Base-by-base conservation (phyloP, 148 eudicot species). In the Polygonum aviculare region DNA sequence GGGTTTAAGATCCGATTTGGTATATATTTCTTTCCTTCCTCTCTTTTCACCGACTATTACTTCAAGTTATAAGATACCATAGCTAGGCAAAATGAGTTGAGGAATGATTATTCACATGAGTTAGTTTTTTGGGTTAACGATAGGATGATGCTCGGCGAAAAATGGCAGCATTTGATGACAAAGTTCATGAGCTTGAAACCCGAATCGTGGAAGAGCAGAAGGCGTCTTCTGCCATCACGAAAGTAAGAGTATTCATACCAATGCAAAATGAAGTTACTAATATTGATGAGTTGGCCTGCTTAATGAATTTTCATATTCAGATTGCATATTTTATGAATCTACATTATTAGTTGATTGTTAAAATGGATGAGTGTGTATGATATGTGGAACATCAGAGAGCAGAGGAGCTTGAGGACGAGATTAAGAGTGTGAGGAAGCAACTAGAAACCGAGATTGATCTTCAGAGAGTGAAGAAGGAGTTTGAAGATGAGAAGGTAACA, bases 61-160 rank as follows among this genome's bases (percentile, higher is more conserved):
- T 75, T 4, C 22, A n/a, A 41, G 2, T 21, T 40, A 18, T 51
- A 33, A n/a, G 18, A 5, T 5, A 19, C 26, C 50, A 14, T 48
- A 12, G 50, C 50, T 48, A 10, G 50, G 12, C 31, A 48, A 48
- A 48, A 48, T 48, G 50, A 48, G 15, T 11, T 12, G 2, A 11
- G 3, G 15, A 12, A 48, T 10, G 15, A 26, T 2, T 16, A 11
- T 67, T 49, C 40, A 62, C 26, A 26, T 44, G 9, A 40, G 18
- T 59, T 26, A 26, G 31, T 26, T 26, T 26, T 67, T 72, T 12
- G 19, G 45, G 14, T 9, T 65, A 72, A 7, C 76, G 75, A 78
- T 91, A 94, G 98, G 95, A 91, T 81, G 98, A 94, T 74, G 84
- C 90, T 50, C 85, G 97, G 77, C 86, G 90, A 72, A 94, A 88